phyloP scores from a whole-genome alignment of 495 filamentous ascomycete species.

The Penicillium bovifimosum region DNA sequence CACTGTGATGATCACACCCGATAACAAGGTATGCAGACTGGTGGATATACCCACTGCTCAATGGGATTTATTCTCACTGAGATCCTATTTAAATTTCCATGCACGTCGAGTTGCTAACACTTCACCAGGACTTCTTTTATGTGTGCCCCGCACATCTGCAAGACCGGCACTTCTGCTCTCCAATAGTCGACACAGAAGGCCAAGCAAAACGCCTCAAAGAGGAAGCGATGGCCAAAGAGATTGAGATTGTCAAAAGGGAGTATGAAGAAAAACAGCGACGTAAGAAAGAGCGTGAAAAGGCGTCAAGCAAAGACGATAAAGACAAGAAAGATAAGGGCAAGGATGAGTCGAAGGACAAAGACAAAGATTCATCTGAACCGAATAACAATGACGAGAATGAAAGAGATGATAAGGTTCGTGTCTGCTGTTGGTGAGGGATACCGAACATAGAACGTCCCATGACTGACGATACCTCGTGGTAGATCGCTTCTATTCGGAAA shows the following conservation, averaged over 20 bases:
- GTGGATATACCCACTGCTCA: neutral
- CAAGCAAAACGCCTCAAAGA: constrained; percentile 60
- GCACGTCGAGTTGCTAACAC: neutral
- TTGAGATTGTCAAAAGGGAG: constrained; percentile 64
- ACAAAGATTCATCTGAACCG: constrained; percentile 17
- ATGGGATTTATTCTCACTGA: too few relatives aligned
- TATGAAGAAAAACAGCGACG: constrained; percentile 40
- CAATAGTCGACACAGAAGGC: constrained; percentile 72
- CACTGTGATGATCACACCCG: constrained; percentile 81
- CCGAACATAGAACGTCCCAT: neutral
- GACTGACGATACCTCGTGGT: neutral
- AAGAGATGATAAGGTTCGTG: constrained; percentile 48
- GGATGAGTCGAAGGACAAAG: constrained; percentile 43
- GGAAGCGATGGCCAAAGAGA: constrained; percentile 63
- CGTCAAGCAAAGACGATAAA: constrained; percentile 34
- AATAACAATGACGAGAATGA: constrained; percentile 46
- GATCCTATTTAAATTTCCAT: neutral
- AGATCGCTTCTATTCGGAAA: constrained; percentile 40
- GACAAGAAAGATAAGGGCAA: constrained; percentile 45
- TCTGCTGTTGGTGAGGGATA: neutral
- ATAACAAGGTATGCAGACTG: constrained; percentile 65
- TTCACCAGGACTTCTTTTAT: constrained; percentile 88
- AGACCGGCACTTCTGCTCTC: constrained; percentile 74
- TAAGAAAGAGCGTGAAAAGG: constrained; percentile 31
- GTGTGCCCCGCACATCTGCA: constrained; percentile 79